A percentile compares a stretch with the other conserved stretches of the same genome.
These are phyloP conservation scores for Psilocybe mexicana DNA, from an alignment of 1,284 basidiomycete species.

Conservation along the genomic window DNA sequence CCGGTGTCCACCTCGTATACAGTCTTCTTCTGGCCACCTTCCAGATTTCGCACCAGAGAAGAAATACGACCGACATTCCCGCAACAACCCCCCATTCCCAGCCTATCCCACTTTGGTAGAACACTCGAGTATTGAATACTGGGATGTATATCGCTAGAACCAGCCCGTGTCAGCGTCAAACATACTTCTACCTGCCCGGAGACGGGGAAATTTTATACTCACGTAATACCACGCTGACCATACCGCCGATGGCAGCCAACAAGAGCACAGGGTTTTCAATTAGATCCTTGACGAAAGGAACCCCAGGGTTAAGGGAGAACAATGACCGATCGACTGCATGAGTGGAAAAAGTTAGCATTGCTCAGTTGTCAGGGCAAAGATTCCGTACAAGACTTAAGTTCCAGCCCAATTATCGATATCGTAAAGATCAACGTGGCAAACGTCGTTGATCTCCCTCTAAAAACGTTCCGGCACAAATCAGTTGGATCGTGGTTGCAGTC, in stretches of 20 bases:
- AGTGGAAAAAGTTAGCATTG: neutral
- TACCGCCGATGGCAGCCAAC: constrained; percentile 48
- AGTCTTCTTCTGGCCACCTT: constrained; percentile 31
- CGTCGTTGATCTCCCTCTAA: constrained; percentile 53
- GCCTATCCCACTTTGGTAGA: constrained; percentile 42
- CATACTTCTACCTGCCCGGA: neutral
- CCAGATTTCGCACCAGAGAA: constrained; percentile 39
- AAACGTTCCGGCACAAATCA: constrained; percentile 43
- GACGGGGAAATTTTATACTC: constrained; percentile 14
- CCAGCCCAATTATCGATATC: constrained; percentile 43
- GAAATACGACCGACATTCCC: constrained; percentile 37
- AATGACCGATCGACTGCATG: constrained; percentile 36
- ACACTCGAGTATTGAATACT: constrained; percentile 41
- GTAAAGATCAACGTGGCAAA: constrained; percentile 56
- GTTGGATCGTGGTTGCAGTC: constrained; percentile 49
- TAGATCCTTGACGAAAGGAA: constrained; percentile 48
- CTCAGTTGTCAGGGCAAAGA: neutral
- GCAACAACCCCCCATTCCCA: constrained; percentile 48
- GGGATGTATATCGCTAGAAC: constrained; percentile 48
- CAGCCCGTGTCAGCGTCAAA: neutral
- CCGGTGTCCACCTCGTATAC: constrained; percentile 27
- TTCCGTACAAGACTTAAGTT: constrained; percentile 39
- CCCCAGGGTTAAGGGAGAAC: constrained; percentile 37
- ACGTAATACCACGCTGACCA: constrained; percentile 49
- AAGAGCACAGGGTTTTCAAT: constrained; percentile 55